phyloP scores from a whole-genome alignment of 768 basidiomycete genomes.

The Stropharia rugosoannulata region DNA sequence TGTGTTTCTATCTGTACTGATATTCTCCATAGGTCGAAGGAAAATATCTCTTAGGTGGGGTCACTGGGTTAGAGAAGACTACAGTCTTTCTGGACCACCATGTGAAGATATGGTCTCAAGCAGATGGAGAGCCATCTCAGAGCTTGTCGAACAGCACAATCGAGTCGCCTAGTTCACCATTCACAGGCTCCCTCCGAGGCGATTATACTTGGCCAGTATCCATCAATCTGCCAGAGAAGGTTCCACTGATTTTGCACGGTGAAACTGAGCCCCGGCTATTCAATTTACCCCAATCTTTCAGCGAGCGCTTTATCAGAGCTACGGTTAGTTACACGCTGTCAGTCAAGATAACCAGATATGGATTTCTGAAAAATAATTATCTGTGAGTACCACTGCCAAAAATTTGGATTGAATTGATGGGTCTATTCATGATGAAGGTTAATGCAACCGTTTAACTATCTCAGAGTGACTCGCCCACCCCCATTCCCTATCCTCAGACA shows the following conservation, averaged over 20 bases:
- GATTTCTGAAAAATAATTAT: constrained; percentile 29
- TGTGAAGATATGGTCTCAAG: constrained; percentile 34
- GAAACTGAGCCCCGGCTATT: constrained; percentile 19
- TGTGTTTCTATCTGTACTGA: no score
- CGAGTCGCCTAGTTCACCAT: constrained; percentile 1
- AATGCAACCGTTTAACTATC: constrained; percentile 26
- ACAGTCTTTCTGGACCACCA: neutral
- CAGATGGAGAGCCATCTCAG: constrained; percentile 25
- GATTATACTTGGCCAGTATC: constrained; percentile 36
- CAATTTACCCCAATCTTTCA: constrained; percentile 36
- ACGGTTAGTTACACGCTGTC: constrained; percentile 36
- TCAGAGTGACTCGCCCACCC: constrained; percentile 29
- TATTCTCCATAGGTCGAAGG: neutral
- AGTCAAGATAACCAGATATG: constrained; percentile 27
- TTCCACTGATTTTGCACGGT: neutral
- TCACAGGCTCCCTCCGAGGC: constrained; percentile 31
- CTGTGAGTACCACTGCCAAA: constrained; percentile 21
- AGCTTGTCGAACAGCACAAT: neutral
- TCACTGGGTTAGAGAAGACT: neutral
- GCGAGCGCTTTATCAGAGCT: constrained; percentile 35
- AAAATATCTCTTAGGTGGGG: neutral
- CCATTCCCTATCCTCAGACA: constrained; percentile 33
- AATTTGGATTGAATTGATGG: neutral
- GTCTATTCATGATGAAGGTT: constrained; percentile 21
- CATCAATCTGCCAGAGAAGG: constrained; percentile 37